phyloP scores from a whole-genome alignment of 352 stramenopile species.

The Sclerospora graminicola region DNA sequence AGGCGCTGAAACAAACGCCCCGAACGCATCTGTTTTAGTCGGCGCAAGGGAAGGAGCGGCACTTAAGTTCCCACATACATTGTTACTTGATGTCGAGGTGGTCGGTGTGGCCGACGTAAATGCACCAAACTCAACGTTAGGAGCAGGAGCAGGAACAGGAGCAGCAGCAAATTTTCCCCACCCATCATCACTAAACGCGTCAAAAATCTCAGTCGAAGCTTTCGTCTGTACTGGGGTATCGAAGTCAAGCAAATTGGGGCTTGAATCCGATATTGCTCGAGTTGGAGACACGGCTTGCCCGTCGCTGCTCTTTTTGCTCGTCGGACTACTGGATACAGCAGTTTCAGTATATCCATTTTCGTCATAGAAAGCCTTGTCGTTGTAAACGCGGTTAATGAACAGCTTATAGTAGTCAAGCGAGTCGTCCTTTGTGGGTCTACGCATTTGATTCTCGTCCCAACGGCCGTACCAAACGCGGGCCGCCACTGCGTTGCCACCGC shows the following conservation, averaged over 20 bases:
- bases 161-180: constrained; percentile 26
- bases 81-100: constrained; percentile 1
- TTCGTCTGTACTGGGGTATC: constrained; percentile 22
- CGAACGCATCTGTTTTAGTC: constrained; percentile 13
- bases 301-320: neutral
- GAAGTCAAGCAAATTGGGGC: constrained; percentile 52
- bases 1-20: constrained; percentile 23
- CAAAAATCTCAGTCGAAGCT: constrained; percentile 16
- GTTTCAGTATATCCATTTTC: constrained; percentile 18
- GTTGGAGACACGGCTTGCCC: neutral
- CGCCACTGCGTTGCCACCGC: constrained; percentile 82
- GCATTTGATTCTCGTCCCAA: constrained; percentile 64
- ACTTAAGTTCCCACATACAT: constrained; percentile 35
- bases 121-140: constrained; percentile 31
- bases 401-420: constrained; percentile 80
- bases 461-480: constrained; percentile 80
- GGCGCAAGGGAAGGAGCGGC: constrained; percentile 13
- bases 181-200: constrained; percentile 30
- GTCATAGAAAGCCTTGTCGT: constrained; percentile 68
- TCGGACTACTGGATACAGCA: constrained; percentile 1
- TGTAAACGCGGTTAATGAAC: constrained; percentile 81
- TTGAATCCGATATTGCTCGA: constrained; percentile 1
- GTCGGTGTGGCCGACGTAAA: constrained; percentile 22
- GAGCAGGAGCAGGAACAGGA: constrained; percentile 7
- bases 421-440: constrained; percentile 62